Conservation (phyloP, 2,329 filamentous ascomycete species). For the Elsinoe ampelina region DNA sequence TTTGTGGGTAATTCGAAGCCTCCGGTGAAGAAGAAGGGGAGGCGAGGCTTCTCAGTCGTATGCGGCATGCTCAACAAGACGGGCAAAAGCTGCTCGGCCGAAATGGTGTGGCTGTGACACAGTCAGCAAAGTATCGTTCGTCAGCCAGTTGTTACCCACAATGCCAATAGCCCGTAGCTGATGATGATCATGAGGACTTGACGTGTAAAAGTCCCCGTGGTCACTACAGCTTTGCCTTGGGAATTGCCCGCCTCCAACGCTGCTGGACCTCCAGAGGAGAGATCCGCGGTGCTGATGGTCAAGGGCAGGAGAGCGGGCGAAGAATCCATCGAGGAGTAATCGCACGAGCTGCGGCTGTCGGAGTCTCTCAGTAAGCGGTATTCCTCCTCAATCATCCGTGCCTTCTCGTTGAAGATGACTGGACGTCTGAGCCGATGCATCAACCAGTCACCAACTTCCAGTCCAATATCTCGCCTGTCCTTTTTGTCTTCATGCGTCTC, state of each 20-base stretch:
- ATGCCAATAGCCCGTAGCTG: constrained; percentile 85
- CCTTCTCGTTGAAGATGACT: constrained; percentile 17
- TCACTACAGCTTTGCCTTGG: constrained; percentile 30
- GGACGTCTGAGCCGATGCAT: constrained; percentile 18
- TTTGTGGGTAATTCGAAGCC: constrained; percentile 78
- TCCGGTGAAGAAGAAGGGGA: constrained; percentile 83
- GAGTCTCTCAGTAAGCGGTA: constrained; percentile 49
- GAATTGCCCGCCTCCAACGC: constrained; percentile 14
- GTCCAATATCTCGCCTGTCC: constrained; percentile 62
- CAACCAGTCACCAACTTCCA: constrained; percentile 68
- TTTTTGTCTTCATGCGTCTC: constrained; percentile 86
- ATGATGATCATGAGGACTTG: constrained; percentile 81
- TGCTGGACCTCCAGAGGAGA: constrained; percentile 17
- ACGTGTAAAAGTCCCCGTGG: constrained; percentile 63
- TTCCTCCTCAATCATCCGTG: constrained; percentile 27
- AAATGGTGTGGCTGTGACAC: constrained; percentile 74
- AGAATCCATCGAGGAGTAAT: constrained; percentile 54
- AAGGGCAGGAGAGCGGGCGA: constrained; percentile 39
- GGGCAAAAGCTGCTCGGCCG: constrained; percentile 86
- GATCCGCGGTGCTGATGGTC: constrained; percentile 25
- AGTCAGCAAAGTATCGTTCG: background rate
- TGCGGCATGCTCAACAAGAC: constrained; percentile 72
- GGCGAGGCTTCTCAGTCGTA: constrained; percentile 40
- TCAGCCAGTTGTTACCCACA: constrained; percentile 50
- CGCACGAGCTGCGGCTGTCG: constrained; percentile 20